These are phyloP conservation scores for Ganoderma lucidum DNA, from an alignment of 1,284 basidiomycete species.

Conservation along the genomic window DNA sequence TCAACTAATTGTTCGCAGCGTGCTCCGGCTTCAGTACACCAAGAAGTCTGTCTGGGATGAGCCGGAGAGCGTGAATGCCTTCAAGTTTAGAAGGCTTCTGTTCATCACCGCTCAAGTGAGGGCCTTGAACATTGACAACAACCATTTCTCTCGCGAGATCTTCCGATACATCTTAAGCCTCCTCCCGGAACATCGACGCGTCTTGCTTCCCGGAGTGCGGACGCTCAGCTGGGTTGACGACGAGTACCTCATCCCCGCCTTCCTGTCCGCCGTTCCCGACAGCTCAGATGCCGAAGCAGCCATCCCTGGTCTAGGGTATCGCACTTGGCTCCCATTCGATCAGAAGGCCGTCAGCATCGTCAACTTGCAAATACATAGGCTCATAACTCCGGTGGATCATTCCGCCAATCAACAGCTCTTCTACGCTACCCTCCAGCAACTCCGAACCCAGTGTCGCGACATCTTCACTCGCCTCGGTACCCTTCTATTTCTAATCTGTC, in stretches of 20 bases:
- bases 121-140: background rate
- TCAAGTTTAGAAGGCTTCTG: background rate
- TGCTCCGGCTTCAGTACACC: background rate
- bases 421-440: background rate
- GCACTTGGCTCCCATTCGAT: background rate
- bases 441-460: background rate
- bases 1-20: background rate
- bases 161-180: background rate
- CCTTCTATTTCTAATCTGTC: background rate
- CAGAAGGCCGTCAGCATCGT: background rate
- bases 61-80: background rate
- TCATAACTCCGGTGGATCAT: background rate
- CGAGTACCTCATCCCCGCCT: background rate
- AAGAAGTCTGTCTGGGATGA: background rate
- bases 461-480: background rate
- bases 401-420: background rate
- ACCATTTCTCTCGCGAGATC: background rate
- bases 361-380: background rate
- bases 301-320: too few species aligned
- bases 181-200: background rate
- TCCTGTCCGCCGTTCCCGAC: background rate
- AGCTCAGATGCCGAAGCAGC: too few species aligned
- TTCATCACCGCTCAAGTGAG: background rate
- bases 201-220: background rate
- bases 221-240: background rate